Base-by-base conservation (phyloP, 306 rosid species). In the Abrus pulchellus region DNA sequence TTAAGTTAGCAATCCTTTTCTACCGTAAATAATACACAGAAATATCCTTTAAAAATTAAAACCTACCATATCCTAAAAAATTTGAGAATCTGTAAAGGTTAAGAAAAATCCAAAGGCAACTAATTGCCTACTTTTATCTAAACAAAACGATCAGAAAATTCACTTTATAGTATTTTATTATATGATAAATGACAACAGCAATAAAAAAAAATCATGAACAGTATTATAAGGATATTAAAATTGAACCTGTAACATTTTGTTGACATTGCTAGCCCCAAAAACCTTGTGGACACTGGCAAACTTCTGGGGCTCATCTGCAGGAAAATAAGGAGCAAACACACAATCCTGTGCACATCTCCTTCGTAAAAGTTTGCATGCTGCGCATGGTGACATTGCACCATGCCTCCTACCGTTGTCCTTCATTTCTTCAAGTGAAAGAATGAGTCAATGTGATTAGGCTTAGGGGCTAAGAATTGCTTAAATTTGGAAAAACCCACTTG, bases 241-340 rank as follows among this genome's bases (percentile, higher is more conserved):
- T 5, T 34, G 79, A 77, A 94, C 97, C 99, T 93, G 99, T 45
- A 94, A 85, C 99, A 90, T 93, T 82, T 94, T 94, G 90, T 93
- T 94, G 84, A 94, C 99, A 89, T 94, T 94, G 88, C 99, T 93
- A 50, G 99, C 99, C n/a, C 99, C 99, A 9, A 94, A 94, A 81
- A 94, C 97, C 78, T 88, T 94, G 74, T 94, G 99, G 1, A 94
- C 99, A 38, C 92, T 89, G 7, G 94, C 97, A 68, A 94, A 94
- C 68, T 94, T 94, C 5, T 91, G 97, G 5, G 99, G 99, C 75
- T 94, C 91, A 56, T 94, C 97, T 2, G 99, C 99, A 10, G 99
- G 99, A 32, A 94, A 94, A 83, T 94, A 93, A 57, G 99, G 97
- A 9, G 99, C 97, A 80, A 94, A 94, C 6, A 93, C 92, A 36